phyloP scores from a whole-genome alignment of 495 filamentous ascomycete species.

The Immersiella caudata region DNA sequence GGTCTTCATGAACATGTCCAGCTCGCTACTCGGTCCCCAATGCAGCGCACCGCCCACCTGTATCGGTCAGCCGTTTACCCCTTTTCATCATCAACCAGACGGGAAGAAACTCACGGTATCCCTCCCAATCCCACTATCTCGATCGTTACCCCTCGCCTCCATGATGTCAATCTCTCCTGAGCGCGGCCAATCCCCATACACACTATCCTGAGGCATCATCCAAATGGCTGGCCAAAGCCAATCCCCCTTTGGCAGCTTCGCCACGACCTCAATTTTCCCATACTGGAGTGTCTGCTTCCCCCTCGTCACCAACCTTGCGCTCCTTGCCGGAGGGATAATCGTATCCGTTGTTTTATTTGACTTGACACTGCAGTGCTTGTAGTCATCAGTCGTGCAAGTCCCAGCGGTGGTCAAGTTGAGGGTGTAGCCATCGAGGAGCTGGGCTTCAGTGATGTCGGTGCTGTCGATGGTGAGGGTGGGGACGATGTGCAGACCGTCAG shows the following conservation, averaged over 20 bases:
- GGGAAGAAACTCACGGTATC: neutral
- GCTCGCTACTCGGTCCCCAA: conserved; percentile 26
- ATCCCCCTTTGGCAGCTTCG: conserved; percentile 46
- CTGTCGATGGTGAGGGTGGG: conserved; percentile 48
- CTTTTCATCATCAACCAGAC: neutral
- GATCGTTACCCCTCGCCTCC: conserved; percentile 31
- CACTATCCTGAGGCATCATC: conserved; percentile 46
- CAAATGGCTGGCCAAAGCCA: conserved; percentile 53
- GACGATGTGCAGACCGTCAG: conserved; percentile 48
- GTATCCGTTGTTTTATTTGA: conserved; percentile 41
- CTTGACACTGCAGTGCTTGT: conserved; percentile 33
- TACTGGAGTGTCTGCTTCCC: conserved; percentile 46
- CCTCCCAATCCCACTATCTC: neutral
- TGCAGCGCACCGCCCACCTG: conserved; percentile 30
- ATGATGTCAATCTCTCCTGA: conserved; percentile 42
- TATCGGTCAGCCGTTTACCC: neutral
- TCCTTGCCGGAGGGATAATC: conserved; percentile 46
- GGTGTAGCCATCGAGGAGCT: conserved; percentile 33
- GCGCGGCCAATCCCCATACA: conserved; percentile 41
- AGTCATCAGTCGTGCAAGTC: conserved; percentile 37
- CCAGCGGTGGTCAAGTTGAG: conserved; percentile 44
- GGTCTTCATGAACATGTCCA: neutral
- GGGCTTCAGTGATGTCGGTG: conserved; percentile 37
- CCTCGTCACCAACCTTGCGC: conserved; percentile 45
- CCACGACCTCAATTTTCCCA: conserved; percentile 48